Base-by-base conservation (phyloP, 768 basidiomycete genomes). In the Pulveroboletus ravenelii region DNA sequence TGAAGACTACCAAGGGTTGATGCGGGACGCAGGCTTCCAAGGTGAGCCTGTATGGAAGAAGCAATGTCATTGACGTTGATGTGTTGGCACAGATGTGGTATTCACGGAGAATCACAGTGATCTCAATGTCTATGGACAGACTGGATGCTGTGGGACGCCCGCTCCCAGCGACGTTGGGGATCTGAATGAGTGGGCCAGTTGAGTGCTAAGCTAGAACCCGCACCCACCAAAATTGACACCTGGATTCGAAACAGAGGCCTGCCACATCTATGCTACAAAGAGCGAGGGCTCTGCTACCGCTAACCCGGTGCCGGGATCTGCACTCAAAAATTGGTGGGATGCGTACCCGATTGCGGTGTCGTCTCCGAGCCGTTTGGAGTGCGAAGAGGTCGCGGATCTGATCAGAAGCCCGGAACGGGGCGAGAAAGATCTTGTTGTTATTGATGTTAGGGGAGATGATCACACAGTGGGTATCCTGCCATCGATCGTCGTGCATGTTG, bases 381-480 rank as follows among this genome's bases (percentile, higher is more conserved):
- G 66, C 8, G 70, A 69, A 13, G 71, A 74, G 17, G 68, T 81
- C 1, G 74, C 69, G 17, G 58, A 50, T 17, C 61, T 75, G 3
- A 47, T 65, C 35, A 53, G 40, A 47, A 57, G 56, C 7, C 37
- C 54, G 7, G 47, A 41, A n/a, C 17, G 56, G 25, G 36, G 41
- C 10, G n/a, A 46, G 20, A 29, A 56, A 9, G 60, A 66, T 15
- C 71, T 73, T 48, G 72, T 71, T 0, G 71, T 82, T 2, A 70
- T 82, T 13, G 78, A 82, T 48, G 80, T 80, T 25, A 70, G 79
- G 20, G 61, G 67, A 42, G 65, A 74, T 18, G 81, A 81, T 56
- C 71, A 73, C 49, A 66, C 50, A 7, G 78, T 80, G 58, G 20
- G 72, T 62, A 23, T 14, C 12, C 17, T 35, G 15, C 18, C 13